Conservation (phyloP, 176 grass and related monocot species). For the Musa acuminata region DNA sequence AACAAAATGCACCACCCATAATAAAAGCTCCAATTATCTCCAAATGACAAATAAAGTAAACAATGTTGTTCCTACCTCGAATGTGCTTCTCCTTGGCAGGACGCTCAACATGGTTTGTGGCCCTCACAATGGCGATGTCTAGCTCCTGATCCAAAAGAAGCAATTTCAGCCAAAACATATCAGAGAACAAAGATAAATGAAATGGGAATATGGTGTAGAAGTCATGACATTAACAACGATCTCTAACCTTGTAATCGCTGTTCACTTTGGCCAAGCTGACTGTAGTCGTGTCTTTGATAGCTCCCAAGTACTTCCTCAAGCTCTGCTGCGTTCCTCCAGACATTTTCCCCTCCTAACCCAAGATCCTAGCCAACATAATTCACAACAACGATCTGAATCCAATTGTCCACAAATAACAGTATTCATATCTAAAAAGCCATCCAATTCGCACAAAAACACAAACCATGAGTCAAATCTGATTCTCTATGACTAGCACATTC, state of each 20-base stretch:
- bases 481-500: not conserved
- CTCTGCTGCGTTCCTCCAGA: constrained; percentile 60
- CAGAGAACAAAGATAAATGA: constrained; percentile 18
- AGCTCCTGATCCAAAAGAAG: constrained; percentile 46
- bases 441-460: not conserved
- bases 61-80: constrained; percentile 26
- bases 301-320: constrained; percentile 87
- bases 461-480: not conserved
- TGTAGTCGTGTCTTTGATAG: constrained; percentile 87
- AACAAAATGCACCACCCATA: too few relatives aligned
- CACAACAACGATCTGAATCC: not conserved
- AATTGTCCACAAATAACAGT: not conserved
- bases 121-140: constrained; percentile 87
- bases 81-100: constrained; percentile 89
- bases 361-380: constrained; percentile 8
- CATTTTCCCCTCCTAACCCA: constrained; percentile 43
- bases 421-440: not conserved
- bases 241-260: constrained; percentile 82
- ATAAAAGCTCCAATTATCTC: too few relatives aligned
- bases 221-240: not conserved
- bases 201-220: not conserved
- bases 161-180: not conserved
- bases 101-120: constrained; percentile 73
- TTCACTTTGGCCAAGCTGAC: constrained; percentile 92
- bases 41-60: not conserved